A percentile compares a stretch with the other conserved stretches of the same genome.
Conservation (phyloP, 768 basidiomycete genomes). For the Russula sp. region DNA sequence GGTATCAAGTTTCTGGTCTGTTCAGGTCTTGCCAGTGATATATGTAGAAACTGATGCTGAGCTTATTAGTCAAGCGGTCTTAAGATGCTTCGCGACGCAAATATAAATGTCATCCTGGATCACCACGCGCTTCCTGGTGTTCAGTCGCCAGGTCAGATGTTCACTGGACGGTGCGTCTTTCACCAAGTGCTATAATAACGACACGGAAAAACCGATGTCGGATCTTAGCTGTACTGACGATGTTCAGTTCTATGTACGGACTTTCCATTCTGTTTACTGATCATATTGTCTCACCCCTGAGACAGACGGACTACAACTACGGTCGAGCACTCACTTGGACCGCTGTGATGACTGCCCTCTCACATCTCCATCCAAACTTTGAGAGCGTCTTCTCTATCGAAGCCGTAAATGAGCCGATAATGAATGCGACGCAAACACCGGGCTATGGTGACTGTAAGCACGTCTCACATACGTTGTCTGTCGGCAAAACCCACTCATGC, state of each 20-base stretch:
- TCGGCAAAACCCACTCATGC: neutral
- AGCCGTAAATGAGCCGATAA: conserved; percentile 74
- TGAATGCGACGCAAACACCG: conserved; percentile 62
- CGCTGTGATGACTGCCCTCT: conserved; percentile 66
- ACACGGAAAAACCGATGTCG: neutral
- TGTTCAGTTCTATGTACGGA: conserved; percentile 66
- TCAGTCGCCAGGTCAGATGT: conserved; percentile 52
- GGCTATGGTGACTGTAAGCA: conserved; percentile 61
- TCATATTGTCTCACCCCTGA: conserved; percentile 7
- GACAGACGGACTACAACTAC: conserved; percentile 64
- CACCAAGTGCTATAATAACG: neutral
- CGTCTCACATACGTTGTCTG: neutral
- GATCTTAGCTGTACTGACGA: conserved; percentile 52
- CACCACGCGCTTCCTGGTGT: conserved; percentile 72
- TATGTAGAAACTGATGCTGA: neutral
- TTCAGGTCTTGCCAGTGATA: neutral
- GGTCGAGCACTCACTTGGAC: conserved; percentile 78
- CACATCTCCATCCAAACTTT: conserved; percentile 66
- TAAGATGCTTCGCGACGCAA: conserved; percentile 50
- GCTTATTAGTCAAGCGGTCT: conserved; percentile 53
- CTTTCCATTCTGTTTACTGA: neutral
- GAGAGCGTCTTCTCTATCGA: conserved; percentile 61
- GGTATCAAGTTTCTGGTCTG: conserved; percentile 58
- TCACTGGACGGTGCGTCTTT: conserved; percentile 55
- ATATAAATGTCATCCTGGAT: conserved; percentile 61